Conservation (phyloP, 176 grass and related monocot species). For the Lolium multiflorum region DNA sequence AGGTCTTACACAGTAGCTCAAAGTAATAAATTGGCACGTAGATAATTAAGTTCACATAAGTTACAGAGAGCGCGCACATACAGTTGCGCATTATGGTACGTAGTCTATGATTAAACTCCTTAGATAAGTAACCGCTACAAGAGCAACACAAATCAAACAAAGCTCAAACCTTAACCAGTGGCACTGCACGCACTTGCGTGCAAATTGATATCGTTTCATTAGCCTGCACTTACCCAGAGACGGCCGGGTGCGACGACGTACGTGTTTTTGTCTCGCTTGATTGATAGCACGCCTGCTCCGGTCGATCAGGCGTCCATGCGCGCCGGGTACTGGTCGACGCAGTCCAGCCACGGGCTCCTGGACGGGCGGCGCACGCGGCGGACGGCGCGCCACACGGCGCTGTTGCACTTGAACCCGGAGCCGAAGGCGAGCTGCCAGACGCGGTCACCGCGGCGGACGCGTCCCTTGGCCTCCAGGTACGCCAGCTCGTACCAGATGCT, state of each 20-base stretch:
- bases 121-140: background rate
- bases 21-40: background rate
- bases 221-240: background rate
- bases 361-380: conserved; percentile 70
- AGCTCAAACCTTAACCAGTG: conserved; percentile 16
- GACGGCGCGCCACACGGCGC: conserved; percentile 89
- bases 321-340: conserved; percentile 71
- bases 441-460: conserved; percentile 85
- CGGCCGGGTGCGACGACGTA: background rate
- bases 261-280: background rate
- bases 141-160: background rate
- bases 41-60: conserved; percentile 21
- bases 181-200: background rate
- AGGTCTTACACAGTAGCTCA: background rate
- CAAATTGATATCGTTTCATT: background rate
- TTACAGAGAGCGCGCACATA: conserved; percentile 7
- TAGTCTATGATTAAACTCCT: conserved; percentile 25
- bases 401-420: conserved; percentile 99
- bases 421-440: conserved; percentile 99
- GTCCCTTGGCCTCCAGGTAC: conserved; percentile 90
- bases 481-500: conserved; percentile 99
- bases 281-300: background rate
- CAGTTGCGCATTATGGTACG: conserved; percentile 26
- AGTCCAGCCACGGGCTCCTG: conserved; percentile 83
- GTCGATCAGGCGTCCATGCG: conserved; percentile 44